Percentiles rank a stretch among this genome's conserved stretches.
These are phyloP conservation scores for Eucalyptus victrix DNA, from an alignment of 345 rosid species.

Conservation along the genomic window DNA sequence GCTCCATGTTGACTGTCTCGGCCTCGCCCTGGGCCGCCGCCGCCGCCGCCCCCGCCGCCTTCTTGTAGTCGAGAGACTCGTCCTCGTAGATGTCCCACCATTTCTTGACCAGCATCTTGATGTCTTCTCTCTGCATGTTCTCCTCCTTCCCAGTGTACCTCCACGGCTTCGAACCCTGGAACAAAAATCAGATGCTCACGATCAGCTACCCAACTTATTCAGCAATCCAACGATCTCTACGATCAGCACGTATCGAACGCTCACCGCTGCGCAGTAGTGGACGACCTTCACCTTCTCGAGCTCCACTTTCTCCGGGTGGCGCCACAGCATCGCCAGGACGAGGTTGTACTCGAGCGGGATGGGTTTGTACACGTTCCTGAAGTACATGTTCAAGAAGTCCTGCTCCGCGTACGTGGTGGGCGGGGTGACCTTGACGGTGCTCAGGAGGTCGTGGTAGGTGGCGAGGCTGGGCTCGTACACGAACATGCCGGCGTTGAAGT, in stretches of 20 bases:
- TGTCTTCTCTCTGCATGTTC: constrained; percentile 76
- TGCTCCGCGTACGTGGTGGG: constrained; percentile 86
- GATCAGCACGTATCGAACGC: background rate
- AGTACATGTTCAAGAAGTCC: constrained; percentile 82
- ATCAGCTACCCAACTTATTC: background rate
- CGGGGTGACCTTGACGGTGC: constrained; percentile 28
- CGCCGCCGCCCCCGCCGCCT: background rate
- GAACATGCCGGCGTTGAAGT: constrained; percentile 94
- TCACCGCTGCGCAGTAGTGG: constrained; percentile 80
- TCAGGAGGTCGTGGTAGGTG: constrained; percentile 34
- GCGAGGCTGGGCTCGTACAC: constrained; percentile 48
- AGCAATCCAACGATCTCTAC: background rate
- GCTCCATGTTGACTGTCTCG: constrained; percentile 17
- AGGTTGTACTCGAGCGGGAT: constrained; percentile 60
- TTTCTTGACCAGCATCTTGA: constrained; percentile 55
- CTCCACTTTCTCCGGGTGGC: constrained; percentile 85
- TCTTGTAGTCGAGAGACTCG: constrained; percentile 41
- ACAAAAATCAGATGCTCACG: background rate
- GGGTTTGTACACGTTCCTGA: constrained; percentile 57
- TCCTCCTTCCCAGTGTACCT: constrained; percentile 76
- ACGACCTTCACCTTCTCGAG: constrained; percentile 64
- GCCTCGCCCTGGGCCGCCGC: background rate
- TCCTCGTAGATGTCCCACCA: constrained; percentile 88
- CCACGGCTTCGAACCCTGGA: constrained; percentile 92
- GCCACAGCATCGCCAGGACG: constrained; percentile 85